Evolutionary conservation across 2,329 filamentous ascomycete genomes (phyloP), one percentile per base, ranked within the genome.

Genomic region (Furcasterigmium sp.): DNA sequence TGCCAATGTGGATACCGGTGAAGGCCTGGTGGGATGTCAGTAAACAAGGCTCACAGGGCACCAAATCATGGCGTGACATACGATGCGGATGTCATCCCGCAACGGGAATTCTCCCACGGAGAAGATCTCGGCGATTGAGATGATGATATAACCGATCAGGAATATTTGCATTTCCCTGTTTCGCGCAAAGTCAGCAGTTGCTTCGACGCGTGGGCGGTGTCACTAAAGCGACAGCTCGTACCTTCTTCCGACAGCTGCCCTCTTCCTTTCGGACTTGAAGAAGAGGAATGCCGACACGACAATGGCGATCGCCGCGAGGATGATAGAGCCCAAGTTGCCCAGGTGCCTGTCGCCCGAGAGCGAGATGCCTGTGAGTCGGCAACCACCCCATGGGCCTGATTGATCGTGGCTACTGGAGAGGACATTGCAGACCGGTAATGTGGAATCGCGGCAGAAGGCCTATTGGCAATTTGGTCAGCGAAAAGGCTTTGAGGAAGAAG

Each of bases 91-190:
- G 39, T 68, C 79, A 41, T 74, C 68, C 52, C 78, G 70, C 17
- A 96, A 68, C 3, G 91, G 90, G 56, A 98, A 91, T 23, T 84
- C 87, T 53, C 93, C 93, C 28, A 97, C 82, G 1, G 90, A 91
- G 68, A 98, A 96, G 57, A 98, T 95, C 64, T 97, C 93, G 67
- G 91, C 96, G 56, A 98, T 87, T 56, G 87, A 82, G 48, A 97
- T 82, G 46, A 97, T 67, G 45, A 95, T 85, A 63, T 89, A 98
- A 40, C 86, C 84, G 34, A 87, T 49, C 40, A 98, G 78, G 68
- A 98, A 97, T 26, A 96, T 58, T 74, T 98, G 93, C 80, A 98
- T 97, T 67, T 98, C 93, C 64, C 93, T 95, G 58, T 36, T 21
- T 9, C 39, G 32, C n/a, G n/a, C n/a, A n/a, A n/a, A 13, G 42